Evolutionary conservation across 2,329 filamentous ascomycete genomes (phyloP).

Genomic region (Aspergillus cejpii): DNA sequence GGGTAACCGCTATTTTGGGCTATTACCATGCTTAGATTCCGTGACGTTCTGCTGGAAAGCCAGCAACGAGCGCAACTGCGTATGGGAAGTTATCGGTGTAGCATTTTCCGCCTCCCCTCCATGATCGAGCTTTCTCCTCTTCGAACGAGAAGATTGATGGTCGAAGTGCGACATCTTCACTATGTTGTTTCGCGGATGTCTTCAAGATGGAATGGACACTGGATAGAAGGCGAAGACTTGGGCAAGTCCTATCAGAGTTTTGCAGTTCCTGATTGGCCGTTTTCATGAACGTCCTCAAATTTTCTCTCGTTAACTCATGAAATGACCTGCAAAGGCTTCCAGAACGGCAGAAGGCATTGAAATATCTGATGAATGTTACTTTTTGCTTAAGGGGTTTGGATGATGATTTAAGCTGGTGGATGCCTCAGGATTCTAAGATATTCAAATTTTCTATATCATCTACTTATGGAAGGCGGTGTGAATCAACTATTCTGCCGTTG

Average conservation of each 20-base stretch:
- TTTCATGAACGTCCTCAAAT: not conserved
- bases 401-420: too few species aligned
- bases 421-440: not conserved
- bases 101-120: slow-evolving; percentile 12
- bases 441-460: too few species aligned
- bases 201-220: slow-evolving; percentile 5
- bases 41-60: slow-evolving; percentile 62
- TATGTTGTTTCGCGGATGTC: slow-evolving; percentile 15
- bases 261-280: slow-evolving; percentile 16
- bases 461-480: not conserved
- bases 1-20: not conserved
- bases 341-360: too few species aligned
- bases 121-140: slow-evolving; percentile 38
- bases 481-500: not conserved
- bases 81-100: slow-evolving; percentile 42
- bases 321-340: too few species aligned
- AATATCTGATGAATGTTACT: too few species aligned
- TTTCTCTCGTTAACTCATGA: too few species aligned
- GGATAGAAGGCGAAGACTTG: slow-evolving; percentile 1
- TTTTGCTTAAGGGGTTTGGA: too few species aligned
- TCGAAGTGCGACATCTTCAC: slow-evolving; percentile 31
- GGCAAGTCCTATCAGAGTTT: slow-evolving; percentile 14
- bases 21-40: slow-evolving; percentile 58
- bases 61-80: slow-evolving; percentile 63
- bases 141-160: slow-evolving; percentile 30